phyloP scores from a whole-genome alignment of 768 basidiomycete genomes.

The Mycena olivaceomarginata region DNA sequence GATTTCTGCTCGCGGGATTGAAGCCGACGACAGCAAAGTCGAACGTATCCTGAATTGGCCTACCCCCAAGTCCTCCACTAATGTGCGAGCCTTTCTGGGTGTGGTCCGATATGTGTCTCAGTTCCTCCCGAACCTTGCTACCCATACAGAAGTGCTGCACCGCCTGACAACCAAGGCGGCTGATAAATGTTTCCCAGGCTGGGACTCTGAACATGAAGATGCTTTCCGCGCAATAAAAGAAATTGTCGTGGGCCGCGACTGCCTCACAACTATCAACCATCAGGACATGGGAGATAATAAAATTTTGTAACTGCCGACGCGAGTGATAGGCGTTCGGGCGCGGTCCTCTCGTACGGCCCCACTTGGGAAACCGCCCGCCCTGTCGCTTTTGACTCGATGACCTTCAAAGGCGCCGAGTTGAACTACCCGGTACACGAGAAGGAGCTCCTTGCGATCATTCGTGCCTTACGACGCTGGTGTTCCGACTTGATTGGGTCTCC shows the following conservation, averaged over 20 bases:
- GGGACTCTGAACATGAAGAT: neutral
- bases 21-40: too few species aligned
- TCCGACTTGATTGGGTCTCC: neutral
- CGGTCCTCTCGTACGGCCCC: neutral
- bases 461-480: neutral
- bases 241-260: neutral
- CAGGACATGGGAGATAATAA: neutral
- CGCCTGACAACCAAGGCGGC: neutral
- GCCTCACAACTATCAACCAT: neutral
- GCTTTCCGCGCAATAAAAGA: neutral
- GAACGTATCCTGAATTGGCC: too few species aligned
- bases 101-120: too few species aligned
- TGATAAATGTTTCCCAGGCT: neutral
- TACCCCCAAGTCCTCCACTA: too few species aligned
- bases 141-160: too few species aligned
- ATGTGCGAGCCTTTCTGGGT: too few species aligned
- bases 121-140: too few species aligned
- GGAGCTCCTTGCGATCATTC: neutral
- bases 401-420: neutral
- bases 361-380: constrained; percentile 1
- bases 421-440: constrained; percentile 10
- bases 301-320: neutral
- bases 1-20: too few species aligned
- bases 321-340: neutral
- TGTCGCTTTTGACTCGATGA: constrained; percentile 2